Percentiles rank a stretch among this genome's conserved stretches.
Evolutionary conservation across 495 filamentous ascomycete genomes (phyloP).

Genomic region (Immersiella caudata): DNA sequence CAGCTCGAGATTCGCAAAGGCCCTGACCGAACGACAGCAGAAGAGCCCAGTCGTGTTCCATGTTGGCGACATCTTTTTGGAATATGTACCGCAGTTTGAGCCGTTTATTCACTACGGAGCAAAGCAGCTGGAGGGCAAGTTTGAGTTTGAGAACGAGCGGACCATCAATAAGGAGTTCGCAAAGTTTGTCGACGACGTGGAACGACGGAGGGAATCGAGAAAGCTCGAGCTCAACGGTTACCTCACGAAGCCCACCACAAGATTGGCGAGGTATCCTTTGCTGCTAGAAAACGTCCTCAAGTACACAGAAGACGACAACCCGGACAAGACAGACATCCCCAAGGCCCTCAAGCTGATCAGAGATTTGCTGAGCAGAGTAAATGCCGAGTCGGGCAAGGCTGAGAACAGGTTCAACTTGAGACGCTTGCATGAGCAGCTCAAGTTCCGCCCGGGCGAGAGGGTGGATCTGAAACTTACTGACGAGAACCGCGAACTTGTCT

Average conservation of each 20-base stretch:
- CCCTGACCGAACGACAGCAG: conserved; percentile 86
- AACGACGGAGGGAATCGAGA: conserved; percentile 91
- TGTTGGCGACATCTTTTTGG: conserved; percentile 92
- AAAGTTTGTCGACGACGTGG: conserved; percentile 95
- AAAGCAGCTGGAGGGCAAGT: conserved; percentile 95
- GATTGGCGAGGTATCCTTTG: conserved; percentile 92
- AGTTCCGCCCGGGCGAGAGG: conserved; percentile 82
- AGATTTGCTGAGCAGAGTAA: conserved; percentile 84
- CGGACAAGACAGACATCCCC: conserved; percentile 89
- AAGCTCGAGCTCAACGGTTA: conserved; percentile 99
- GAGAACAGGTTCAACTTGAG: conserved; percentile 98
- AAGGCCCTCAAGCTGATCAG: conserved; percentile 83
- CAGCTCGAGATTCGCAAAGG: conserved; percentile 82
- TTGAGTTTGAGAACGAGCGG: conserved; percentile 97
- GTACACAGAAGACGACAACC: conserved; percentile 80
- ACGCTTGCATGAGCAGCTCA: conserved; percentile 84
- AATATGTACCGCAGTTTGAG: conserved; percentile 87
- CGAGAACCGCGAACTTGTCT: conserved; percentile 87
- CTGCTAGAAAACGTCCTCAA: conserved; percentile 91
- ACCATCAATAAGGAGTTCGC: conserved; percentile 81
- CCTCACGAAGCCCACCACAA: conserved; percentile 95
- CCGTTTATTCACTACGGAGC: conserved; percentile 97
- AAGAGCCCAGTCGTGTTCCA: conserved; percentile 84
- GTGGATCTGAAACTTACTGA: conserved; percentile 95
- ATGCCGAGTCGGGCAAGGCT: conserved; percentile 91